Evolutionary conservation across 2,329 filamentous ascomycete genomes (phyloP).

Genomic region (Didymella lethalis): DNA sequence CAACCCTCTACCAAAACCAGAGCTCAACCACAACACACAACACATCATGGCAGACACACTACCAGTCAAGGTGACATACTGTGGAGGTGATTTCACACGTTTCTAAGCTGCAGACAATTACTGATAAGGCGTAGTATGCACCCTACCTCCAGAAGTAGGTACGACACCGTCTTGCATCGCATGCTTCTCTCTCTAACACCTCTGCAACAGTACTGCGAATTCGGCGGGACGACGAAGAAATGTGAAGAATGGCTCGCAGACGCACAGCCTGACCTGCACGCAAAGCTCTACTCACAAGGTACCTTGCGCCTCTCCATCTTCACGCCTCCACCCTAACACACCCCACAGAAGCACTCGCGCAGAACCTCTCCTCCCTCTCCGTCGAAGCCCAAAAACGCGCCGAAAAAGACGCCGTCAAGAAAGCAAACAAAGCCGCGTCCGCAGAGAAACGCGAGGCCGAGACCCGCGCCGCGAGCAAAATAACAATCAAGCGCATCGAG

Average conservation of each 20-base stretch:
- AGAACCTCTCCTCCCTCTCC: constrained; percentile 84
- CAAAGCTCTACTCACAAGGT: constrained; percentile 87
- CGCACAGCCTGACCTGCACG: constrained; percentile 76
- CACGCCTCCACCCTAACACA: neutral
- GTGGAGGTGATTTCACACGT: constrained; percentile 58
- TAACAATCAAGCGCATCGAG: constrained; percentile 96
- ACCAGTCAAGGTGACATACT: constrained; percentile 66
- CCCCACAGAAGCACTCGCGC: constrained; percentile 70
- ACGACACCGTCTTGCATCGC: constrained; percentile 38
- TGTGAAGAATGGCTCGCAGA: constrained; percentile 94
- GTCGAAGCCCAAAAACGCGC: constrained; percentile 93
- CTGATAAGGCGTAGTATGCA: constrained; percentile 62
- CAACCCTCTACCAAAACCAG: constrained; percentile 18
- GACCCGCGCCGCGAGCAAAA: constrained; percentile 79
- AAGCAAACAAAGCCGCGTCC: constrained; percentile 91
- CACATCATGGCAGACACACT: constrained; percentile 48
- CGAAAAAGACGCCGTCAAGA: constrained; percentile 95
- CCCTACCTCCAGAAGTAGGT: constrained; percentile 72
- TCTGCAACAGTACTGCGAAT: constrained; percentile 88
- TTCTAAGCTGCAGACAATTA: neutral
- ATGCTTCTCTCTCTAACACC: constrained; percentile 4
- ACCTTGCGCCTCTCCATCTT: constrained; percentile 34
- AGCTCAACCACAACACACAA: constrained; percentile 5
- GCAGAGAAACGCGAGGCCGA: constrained; percentile 84
- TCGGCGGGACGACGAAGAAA: constrained; percentile 94